phyloP scores from a whole-genome alignment of 164 flowering plant species.

The Stephania cephalantha region DNA sequence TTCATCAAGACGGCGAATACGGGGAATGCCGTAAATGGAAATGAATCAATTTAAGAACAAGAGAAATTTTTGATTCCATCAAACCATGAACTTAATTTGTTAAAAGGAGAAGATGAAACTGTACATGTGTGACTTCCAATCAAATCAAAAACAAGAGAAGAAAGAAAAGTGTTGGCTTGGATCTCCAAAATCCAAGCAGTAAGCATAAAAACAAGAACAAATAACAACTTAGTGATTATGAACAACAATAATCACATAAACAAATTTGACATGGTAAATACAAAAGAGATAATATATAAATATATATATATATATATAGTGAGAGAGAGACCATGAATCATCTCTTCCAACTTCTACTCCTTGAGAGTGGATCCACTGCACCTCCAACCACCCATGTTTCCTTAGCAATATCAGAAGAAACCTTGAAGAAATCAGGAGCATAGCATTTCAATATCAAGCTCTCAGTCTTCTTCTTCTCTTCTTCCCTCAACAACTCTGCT shows the following conservation, averaged over 20 bases:
- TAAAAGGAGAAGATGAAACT: slow-evolving; percentile 1
- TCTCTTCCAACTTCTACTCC: slow-evolving; percentile 83
- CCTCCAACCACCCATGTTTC: slow-evolving; percentile 80
- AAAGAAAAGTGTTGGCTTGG: slow-evolving; percentile 8
- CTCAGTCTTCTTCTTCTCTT: slow-evolving; percentile 42
- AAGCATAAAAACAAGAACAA: slow-evolving; percentile 5
- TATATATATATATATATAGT: too few species aligned
- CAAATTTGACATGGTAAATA: background rate
- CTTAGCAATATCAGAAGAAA: slow-evolving; percentile 70
- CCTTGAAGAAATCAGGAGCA: slow-evolving; percentile 55
- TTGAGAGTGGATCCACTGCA: slow-evolving; percentile 51
- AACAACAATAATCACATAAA: background rate
- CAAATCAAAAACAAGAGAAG: slow-evolving; percentile 11
- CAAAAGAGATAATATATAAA: background rate
- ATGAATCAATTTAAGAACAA: background rate
- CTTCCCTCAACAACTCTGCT: slow-evolving; percentile 20
- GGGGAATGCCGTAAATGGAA: background rate
- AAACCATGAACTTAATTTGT: background rate
- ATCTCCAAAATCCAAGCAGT: slow-evolving; percentile 8
- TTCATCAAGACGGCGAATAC: too few species aligned
- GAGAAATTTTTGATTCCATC: background rate
- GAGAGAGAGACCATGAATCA: slow-evolving; percentile 17
- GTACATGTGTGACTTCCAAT: slow-evolving; percentile 16
- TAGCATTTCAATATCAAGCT: slow-evolving; percentile 48
- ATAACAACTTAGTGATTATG: background rate